Conservation (phyloP, 2,329 filamentous ascomycete genomes). For the Fusarium concolor region DNA sequence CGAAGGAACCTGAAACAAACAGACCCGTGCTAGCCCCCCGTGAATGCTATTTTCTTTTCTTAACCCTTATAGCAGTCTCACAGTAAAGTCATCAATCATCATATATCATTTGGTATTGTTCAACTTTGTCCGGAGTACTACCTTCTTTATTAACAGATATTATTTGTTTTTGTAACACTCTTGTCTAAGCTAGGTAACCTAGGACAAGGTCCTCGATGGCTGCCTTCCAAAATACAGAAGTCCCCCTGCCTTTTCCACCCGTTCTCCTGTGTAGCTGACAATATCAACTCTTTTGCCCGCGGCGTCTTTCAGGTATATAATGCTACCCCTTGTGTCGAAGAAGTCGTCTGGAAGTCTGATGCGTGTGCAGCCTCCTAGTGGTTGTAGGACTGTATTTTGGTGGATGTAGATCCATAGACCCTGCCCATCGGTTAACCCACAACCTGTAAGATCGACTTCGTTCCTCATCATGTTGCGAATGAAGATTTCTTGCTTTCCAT, state of each 20-base stretch:
- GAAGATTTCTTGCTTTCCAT: background rate
- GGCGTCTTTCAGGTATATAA: background rate
- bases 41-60: no score
- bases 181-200: no score
- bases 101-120: no score
- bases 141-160: no score
- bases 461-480: background rate
- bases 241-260: background rate
- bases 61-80: no score
- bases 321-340: background rate
- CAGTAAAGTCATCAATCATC: no score
- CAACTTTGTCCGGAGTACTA: no score
- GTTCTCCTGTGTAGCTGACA: background rate
- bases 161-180: background rate
- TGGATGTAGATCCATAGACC: background rate
- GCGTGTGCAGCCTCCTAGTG: background rate
- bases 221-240: constrained; percentile 4
- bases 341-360: background rate
- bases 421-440: background rate
- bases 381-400: background rate
- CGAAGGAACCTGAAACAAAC: constrained; percentile 21
- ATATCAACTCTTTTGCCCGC: background rate
- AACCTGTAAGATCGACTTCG: background rate
- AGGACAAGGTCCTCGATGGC: background rate
- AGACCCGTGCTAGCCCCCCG: background rate